Base-by-base conservation (phyloP, 768 basidiomycete genomes). In the Multifurca ochricompacta region DNA sequence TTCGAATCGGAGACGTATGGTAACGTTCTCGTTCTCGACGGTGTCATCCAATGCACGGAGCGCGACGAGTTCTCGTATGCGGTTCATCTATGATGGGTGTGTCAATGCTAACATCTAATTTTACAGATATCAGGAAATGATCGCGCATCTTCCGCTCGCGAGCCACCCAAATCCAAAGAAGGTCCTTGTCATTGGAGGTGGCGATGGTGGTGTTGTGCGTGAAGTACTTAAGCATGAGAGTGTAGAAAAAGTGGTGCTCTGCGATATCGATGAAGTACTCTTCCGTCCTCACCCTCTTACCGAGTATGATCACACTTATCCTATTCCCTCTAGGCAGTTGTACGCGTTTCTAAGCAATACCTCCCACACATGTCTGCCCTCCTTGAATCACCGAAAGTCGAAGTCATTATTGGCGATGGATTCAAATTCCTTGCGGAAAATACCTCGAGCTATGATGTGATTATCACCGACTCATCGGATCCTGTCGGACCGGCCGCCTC, bases 401-500 rank as follows among this genome's bases (percentile, higher is more conserved):
- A 74, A 7, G 86, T 97, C 48, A 74, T 80, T 72, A 80, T 98
- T 63, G 95, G 94, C 43, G 94, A 97, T 62, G 95, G 95, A 41
- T 96, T 97, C 83, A 89, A 92, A 69, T 98, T 94, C 77, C 82
- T 99, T 44, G 82, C 83, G 11, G 87, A 91, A 47, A 86, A 95
- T 71, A 79, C 85, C 62, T 74, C 81, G 45, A 82, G 82, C 47
- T 96, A 95, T 81, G 95, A 99, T 67, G 91, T 89, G 56, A 98
- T 99, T 74, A 89, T 99, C 73, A 99, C 95, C 59, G 95, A 99
- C 70, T 97, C 94, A 18, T 96, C 93, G 19, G 95, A 98, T 70
- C 95, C 95, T 35, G 91, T 97, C 51, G 95, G 95, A 39, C 95
- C 95, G 39, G 95, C 95, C 41, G 86, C 83, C 41, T 80, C 87